phyloP scores from a whole-genome alignment of 1,139 yeast genomes.

The Lodderomyces beijingensis region DNA sequence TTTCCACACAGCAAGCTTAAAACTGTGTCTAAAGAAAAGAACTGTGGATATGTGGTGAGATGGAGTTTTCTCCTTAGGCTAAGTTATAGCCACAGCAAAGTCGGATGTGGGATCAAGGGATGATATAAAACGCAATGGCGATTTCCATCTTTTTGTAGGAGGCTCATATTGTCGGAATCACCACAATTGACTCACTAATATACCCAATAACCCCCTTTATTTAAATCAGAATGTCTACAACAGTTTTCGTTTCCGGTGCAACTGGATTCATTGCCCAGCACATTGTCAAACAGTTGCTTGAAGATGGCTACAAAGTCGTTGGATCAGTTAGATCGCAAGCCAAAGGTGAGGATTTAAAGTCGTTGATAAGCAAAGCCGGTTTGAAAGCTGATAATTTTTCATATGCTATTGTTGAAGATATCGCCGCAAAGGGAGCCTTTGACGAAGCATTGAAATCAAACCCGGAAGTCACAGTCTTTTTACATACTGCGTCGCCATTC shows the following conservation, averaged over 20 bases:
- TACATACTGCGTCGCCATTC: conserved; percentile 33
- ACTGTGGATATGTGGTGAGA: too few species aligned
- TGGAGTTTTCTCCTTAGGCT: too few species aligned
- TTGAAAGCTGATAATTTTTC: conserved; percentile 13
- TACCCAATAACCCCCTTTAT: too few species aligned
- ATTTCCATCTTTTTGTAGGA: too few species aligned
- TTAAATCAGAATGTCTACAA: conserved; percentile 7
- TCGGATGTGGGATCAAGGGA: too few species aligned
- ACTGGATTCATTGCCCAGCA: conserved; percentile 53
- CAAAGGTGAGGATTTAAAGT: conserved; percentile 24
- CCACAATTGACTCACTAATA: too few species aligned
- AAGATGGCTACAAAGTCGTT: conserved; percentile 21
- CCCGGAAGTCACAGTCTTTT: conserved; percentile 23
- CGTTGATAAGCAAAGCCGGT: conserved; percentile 6
- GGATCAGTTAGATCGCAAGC: conserved; percentile 26
- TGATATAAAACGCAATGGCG: too few species aligned
- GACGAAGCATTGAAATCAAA: conserved; percentile 26
- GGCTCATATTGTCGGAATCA: too few species aligned
- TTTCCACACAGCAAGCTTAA: too few species aligned
- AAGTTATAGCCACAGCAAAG: too few species aligned
- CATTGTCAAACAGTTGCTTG: conserved; percentile 23
- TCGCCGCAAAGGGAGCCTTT: conserved; percentile 24
- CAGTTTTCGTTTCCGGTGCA: conserved; percentile 52
- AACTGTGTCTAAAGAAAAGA: too few species aligned
- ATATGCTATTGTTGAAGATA: conserved; percentile 25